Percentiles rank a stretch among this genome's conserved stretches.
Conservation (phyloP, 148 eudicot species). For the Cornus suecica region DNA sequence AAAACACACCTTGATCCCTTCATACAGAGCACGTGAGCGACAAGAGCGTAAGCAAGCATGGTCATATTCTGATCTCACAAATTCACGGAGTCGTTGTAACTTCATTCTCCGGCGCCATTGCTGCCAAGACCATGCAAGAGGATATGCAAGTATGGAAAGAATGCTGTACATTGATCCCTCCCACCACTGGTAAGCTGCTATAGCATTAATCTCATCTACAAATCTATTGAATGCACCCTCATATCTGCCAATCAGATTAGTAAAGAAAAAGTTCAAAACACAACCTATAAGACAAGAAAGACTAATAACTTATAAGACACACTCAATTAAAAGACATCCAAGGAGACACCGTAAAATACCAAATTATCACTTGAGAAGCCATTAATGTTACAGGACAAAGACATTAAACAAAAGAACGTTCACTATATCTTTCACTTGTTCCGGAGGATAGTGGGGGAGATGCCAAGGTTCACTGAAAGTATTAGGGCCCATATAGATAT, state of each 20-base stretch:
- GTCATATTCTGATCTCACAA: constrained; percentile 96
- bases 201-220: constrained; percentile 85
- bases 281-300: not conserved
- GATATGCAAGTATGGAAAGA: constrained; percentile 75
- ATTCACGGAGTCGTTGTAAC: constrained; percentile 88
- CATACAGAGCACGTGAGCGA: constrained; percentile 97
- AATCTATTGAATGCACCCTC: constrained; percentile 91
- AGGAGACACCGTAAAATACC: not conserved
- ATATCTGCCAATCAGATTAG: constrained; percentile 50
- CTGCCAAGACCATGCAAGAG: constrained; percentile 98
- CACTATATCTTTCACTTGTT: constrained; percentile 88
- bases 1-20: constrained; percentile 83
- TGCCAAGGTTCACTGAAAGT: constrained; percentile 96
- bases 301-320: not conserved
- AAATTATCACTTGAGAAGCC: not conserved
- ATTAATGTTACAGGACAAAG: not conserved
- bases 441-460: constrained; percentile 93
- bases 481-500: constrained; percentile 91
- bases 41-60: constrained; percentile 98
- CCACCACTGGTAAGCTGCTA: constrained; percentile 96
- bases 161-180: constrained; percentile 84
- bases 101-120: constrained; percentile 90
- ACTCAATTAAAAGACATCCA: not conserved
- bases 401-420: constrained; percentile 22
- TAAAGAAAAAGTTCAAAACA: not conserved